A percentile compares a stretch with the other conserved stretches of the same genome.
phyloP scores from a whole-genome alignment of 108 stramenopile genomes.

The Pseudonitzschia multiseries region DNA sequence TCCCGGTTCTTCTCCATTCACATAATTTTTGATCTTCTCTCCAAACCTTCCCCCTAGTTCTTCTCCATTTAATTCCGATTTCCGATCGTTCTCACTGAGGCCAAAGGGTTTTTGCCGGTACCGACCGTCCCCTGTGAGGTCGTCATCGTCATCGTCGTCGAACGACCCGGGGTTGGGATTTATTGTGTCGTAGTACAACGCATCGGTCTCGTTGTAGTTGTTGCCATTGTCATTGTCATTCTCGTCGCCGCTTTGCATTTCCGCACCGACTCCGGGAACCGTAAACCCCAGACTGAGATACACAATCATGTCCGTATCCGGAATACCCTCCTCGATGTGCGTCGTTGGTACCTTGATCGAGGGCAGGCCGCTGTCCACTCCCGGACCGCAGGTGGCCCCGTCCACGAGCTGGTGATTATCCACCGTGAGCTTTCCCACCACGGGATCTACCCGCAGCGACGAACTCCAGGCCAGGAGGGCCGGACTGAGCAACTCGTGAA shows the following conservation, averaged over 20 bases:
- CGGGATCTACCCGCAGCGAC: constrained; percentile 75
- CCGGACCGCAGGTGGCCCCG: constrained; percentile 73
- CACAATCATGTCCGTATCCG: constrained; percentile 73
- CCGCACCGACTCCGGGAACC: constrained; percentile 2
- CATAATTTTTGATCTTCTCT: too few species aligned
- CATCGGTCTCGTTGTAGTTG: not conserved
- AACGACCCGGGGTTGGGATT: too few species aligned
- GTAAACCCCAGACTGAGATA: constrained; percentile 70
- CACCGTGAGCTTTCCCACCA: constrained; percentile 65
- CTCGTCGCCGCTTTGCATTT: not conserved
- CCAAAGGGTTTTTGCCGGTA: too few species aligned
- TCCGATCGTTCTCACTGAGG: too few species aligned
- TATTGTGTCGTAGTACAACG: not conserved
- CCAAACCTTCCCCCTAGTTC: too few species aligned
- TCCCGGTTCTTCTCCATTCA: not conserved
- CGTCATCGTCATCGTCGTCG: too few species aligned
- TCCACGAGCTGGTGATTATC: constrained; percentile 68
- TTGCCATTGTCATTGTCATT: not conserved
- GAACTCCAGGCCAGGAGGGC: constrained; percentile 76
- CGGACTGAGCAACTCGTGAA: constrained; percentile 74
- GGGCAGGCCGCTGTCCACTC: constrained; percentile 68
- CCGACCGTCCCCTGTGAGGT: too few species aligned
- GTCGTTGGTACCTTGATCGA: constrained; percentile 56
- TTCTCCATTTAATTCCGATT: too few species aligned
- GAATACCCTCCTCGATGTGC: constrained; percentile 59